These are phyloP conservation scores for Zygosaccharomyces bisporus DNA, from an alignment of 805 yeast genomes.

Conservation along the genomic window DNA sequence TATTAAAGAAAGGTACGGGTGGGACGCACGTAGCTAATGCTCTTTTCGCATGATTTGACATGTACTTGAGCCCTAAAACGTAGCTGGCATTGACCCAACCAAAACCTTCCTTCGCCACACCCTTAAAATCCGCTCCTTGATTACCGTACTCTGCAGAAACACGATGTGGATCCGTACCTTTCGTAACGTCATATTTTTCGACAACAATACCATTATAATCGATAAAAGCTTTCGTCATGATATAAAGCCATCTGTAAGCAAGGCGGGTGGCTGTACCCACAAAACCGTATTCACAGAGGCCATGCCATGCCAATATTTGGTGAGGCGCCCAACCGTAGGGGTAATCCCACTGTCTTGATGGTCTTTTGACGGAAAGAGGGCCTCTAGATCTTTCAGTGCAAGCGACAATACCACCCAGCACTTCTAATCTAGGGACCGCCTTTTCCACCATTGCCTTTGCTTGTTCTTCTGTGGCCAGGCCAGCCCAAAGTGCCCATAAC, in stretches of 20 bases:
- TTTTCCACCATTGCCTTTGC: constrained; percentile 57
- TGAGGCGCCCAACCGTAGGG: constrained; percentile 99
- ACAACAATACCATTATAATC: constrained; percentile 93
- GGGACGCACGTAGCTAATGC: constrained; percentile 78
- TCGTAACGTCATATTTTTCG: constrained; percentile 89
- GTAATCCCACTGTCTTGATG: constrained; percentile 97
- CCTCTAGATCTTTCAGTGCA: constrained; percentile 79
- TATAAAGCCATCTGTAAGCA: constrained; percentile 81
- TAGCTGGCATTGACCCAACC: constrained; percentile 97
- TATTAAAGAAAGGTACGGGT: constrained; percentile 57
- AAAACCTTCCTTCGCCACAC: constrained; percentile 93
- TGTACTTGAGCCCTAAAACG: constrained; percentile 62
- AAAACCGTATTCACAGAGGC: constrained; percentile 70
- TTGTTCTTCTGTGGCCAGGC: constrained; percentile 60
- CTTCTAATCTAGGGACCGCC: constrained; percentile 70
- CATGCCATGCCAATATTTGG: constrained; percentile 91
- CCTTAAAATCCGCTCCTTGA: constrained; percentile 89
- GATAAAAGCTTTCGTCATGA: constrained; percentile 86
- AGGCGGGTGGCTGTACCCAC: constrained; percentile 61
- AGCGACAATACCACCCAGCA: constrained; percentile 82
- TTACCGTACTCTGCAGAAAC: constrained; percentile 97
- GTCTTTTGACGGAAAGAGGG: constrained; percentile 60
- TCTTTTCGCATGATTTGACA: constrained; percentile 63
- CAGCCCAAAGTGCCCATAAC: constrained; percentile 90
- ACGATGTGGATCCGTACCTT: constrained; percentile 77